Base-by-base conservation (phyloP, 139 green algal species). In the Picochlorum sp. region DNA sequence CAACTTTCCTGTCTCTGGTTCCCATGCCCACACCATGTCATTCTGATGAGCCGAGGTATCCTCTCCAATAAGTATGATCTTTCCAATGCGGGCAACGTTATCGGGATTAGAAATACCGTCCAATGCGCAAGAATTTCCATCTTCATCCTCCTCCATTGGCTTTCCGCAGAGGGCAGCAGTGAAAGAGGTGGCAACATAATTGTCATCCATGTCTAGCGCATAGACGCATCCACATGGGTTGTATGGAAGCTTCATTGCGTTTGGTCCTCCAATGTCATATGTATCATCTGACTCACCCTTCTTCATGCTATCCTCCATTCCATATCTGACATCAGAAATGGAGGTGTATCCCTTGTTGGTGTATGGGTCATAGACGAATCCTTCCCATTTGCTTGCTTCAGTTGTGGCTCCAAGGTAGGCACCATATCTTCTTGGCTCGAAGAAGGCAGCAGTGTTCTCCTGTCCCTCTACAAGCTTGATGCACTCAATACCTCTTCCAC, bases 321-420 rank as follows among this genome's bases (percentile, higher is more conserved):
- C 65, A 62, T 72, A 56, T 23, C 61, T 28, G 10, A 76, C 24
- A n/a, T 38, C 31, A 62, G 21, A 45, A 26, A 81, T 69, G 44
- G 54, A 44, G 18, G 69, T 72, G 69, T 73, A 76, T 20, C 67
- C 41, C 50, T 63, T 49, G 49, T 57, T 54, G 21, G 57, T 62
- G 24, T 51, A 60, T 24, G 56, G 11, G 51, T 70, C 51, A 41
- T 57, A 79, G 11, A 71, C 70, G 31, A 84, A 60, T 65, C 81
- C 81, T 77, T 87, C 81, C 65, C 66, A 81, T 77, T 87, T 87
- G 47, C 65, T 67, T 26, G 67, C 76, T 73, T 86, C 81, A 18
- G 60, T 78, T 66, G 81, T 85, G 61, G 57, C 79, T 10, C 80
- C 80, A 49, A 70, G 49, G 15, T 69, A 58, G 37, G 63, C 72